Base-by-base conservation (phyloP, 345 rosid species). In the Mercurialis annua region DNA sequence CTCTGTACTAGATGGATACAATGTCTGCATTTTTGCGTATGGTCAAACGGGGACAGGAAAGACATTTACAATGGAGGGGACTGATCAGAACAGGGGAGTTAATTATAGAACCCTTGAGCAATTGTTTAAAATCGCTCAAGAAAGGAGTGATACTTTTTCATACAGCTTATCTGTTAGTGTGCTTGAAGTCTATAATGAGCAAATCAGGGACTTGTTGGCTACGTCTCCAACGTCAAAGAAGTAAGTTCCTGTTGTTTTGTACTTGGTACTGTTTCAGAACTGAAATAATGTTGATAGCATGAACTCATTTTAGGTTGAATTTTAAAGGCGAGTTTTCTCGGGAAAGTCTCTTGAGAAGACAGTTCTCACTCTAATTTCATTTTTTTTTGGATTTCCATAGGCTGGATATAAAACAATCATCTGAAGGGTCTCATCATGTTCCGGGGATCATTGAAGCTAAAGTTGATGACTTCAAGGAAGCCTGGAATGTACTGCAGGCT, bases 31-130 rank as follows among this genome's bases (percentile, higher is more conserved):
- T 66, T 91, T 94, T 81, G 99, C 99, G 56, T 91, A 89, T 54
- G 97, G 99, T 61, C 99, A 94, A 77, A 94, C 99, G 30, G 99
- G 99, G 55, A 94, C 97, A 29, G 99, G 99, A 40, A 94, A 94
- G 75, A 94, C 99, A 30, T 94, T 89, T 79, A 94, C 99, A 58
- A 94, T 93, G 98, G 98, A 93, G 81, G 98, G 99, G 56, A 86
- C 83, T 18, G 83, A 77, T 56, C 85, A 85, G 64, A 86, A 83
- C 68, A 82, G 97, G 71, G 99, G 99, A 75, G 99, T 94, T 76
- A 94, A 94, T 78, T 94, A 87, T 61, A 81, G 92, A 72, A 94
- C 99, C 18, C 96, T 94, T 6, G 88, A 89, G 81, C 85, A 84
- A 53, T 77, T 94, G 65, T 91, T 94, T 80, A 76, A 83, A 76